Evolutionary conservation across 441 rosid species (phyloP).

Genomic region (Erysimum cheiri): DNA sequence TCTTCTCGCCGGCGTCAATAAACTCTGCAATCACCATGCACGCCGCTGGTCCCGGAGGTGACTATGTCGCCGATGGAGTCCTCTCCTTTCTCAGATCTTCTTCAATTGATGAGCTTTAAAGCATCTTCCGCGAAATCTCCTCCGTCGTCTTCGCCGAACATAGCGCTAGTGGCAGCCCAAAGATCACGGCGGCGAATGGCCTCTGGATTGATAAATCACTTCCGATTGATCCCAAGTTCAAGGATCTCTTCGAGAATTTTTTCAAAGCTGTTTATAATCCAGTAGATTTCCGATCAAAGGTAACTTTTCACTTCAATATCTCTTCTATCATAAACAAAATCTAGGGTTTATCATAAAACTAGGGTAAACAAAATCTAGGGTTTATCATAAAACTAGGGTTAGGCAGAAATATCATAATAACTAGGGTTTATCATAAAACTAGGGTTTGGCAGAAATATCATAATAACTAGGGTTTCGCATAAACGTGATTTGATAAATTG

Average conservation of each 20-base stretch:
- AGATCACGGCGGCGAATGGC: background rate
- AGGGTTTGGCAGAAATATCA: no score
- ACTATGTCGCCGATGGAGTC: background rate
- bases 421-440: no score
- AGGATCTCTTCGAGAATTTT: background rate
- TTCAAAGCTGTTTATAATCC: background rate
- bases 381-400: no score
- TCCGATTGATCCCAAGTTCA: background rate
- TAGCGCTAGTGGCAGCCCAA: background rate
- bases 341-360: no score
- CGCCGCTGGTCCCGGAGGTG: constrained; percentile 11
- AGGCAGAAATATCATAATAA: no score
- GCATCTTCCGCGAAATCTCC: background rate
- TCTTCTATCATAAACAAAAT: no score
- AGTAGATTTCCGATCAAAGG: constrained; percentile 5
- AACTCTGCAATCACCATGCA: background rate
- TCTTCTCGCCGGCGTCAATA: constrained; percentile 9
- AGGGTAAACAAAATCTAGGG: no score
- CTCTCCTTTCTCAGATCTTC: background rate
- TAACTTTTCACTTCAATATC: background rate
- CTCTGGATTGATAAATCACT: constrained; percentile 8
- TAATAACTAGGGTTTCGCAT: no score
- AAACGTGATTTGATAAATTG: no score
- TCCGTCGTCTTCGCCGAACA: background rate
- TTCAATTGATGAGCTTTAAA: background rate